Evolutionary conservation across 176 grass and related monocot species (phyloP), one percentile per base, ranked within the genome.

Genomic region (Bromus sterilis): DNA sequence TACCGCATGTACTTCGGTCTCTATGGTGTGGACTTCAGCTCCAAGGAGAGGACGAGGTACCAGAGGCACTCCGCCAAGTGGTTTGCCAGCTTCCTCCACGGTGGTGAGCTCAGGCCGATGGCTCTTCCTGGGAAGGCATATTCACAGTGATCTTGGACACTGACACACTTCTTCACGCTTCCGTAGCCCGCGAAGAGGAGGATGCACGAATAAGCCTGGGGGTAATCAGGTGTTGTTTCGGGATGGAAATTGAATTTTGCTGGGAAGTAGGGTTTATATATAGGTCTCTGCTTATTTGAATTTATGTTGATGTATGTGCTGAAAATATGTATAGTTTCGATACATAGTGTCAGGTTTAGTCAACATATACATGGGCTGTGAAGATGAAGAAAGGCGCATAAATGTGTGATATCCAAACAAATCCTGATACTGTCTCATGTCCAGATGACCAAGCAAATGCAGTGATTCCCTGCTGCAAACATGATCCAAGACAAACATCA

Each of bases 31-130:
- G 87, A 95, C 66, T 95, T 91, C 73, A 56, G 55, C 48, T 83
- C 84, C 16, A 16, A 51, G 65, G 86, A 86, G 23, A 83, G 71
- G 82, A 98, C 88, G 20, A 95, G 96, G 79, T 86, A 75, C 25
- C 82, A 59, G 26, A 91, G 86, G 82, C 55, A 84, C 55, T 98
- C 96, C 0, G 90, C 85, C 56, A 49, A 86, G 69, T 95, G 93
- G 96, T 95, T 83, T n/a, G 83, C 90, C 29, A 67, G 89, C 28
- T 93, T 93, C 77, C 87, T 91, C 15, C 77, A 13, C 0, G 87
- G 80, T 7, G 81, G 80, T 56, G 84, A 89, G 84, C 79, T 87
- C 39, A 86, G 79, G 63, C 86, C 74, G 64, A 39, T 48, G 21
- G 79, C 89, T 53, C 64, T 85, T 9, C 36, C 88, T 5, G 77